Percentiles rank a stretch among this genome's conserved stretches.
These are phyloP conservation scores for Corylus heterophylla DNA, from an alignment of 306 rosid genomes.

Conservation along the genomic window DNA sequence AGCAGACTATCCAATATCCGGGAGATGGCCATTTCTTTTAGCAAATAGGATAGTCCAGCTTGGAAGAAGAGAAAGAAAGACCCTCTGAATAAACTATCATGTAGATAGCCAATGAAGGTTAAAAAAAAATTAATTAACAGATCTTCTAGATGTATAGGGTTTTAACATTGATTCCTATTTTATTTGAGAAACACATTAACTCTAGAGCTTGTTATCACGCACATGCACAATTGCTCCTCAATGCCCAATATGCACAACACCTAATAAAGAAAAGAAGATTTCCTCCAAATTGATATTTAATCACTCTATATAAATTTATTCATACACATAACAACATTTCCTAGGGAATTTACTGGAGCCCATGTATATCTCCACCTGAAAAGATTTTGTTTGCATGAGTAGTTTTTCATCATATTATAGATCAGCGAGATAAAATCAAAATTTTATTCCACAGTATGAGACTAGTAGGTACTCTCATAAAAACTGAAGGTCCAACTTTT, in stretches of 20 bases:
- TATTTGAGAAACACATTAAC: not conserved
- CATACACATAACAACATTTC: not conserved
- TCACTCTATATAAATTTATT: not conserved
- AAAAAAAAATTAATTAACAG: not conserved
- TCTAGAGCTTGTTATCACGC: not conserved
- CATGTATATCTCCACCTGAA: not conserved
- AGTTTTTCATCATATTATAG: not conserved
- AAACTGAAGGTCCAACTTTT: not conserved
- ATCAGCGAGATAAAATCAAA: not conserved
- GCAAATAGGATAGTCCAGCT: not conserved
- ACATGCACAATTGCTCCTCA: not conserved
- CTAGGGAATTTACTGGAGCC: not conserved
- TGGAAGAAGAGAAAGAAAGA: not conserved
- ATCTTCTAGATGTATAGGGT: not conserved
- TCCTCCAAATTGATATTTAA: not conserved
- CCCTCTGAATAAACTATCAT: not conserved
- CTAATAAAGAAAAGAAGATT: not conserved
- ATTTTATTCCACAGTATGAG: not conserved
- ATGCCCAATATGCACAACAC: not conserved
- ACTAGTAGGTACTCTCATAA: not conserved
- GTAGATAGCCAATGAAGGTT: not conserved
- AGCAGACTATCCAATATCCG: not conserved
- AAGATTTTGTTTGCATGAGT: conserved; percentile 5
- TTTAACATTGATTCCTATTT: not conserved
- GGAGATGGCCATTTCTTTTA: not conserved